Base-by-base conservation (phyloP, 192 early-diverging fungal genomes). In the Coemansia sp. region DNA sequence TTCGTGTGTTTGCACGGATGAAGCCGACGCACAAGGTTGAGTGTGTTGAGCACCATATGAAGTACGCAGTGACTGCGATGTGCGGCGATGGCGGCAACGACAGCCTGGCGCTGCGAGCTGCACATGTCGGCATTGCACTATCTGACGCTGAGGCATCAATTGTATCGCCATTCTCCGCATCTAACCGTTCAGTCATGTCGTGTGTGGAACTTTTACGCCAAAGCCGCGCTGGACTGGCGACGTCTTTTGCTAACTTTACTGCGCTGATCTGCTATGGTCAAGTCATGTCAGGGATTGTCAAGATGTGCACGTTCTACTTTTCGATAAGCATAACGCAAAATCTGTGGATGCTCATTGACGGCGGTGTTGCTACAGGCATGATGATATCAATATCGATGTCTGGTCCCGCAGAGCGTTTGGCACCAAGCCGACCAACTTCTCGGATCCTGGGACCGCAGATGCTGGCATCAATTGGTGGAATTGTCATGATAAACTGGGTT, bases 11-110 rank as follows among this genome's bases (percentile, higher is more conserved):
- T 78, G 91, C 88, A 18, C 82, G 91, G 59, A 93, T 91, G 90
- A 83, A 84, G 63, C 91, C 91, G 48, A 78, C 85, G 54, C 86
- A 88, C 60, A 93, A 93, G 70, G 86, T 92, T n/a, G 66, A 82
- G 27, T 90, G 89, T 69, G 86, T 92, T 52, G 75, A 87, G 55
- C 73, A 87, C 22, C 90, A 91, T 58, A 91, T 92, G 88, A 86
- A 86, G 61, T 82, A 80, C 27, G 85, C 81, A 14, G 86, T 92
- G 57, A 88, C 88, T 10, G 89, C 86, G 38, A 93, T 93, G 92
- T 89, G 88, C 72, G 92, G 92, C 52, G 92, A 93, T 59, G 92
- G 92, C 67, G 90, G 89, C 41, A 93, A 93, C 65, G 92, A 93
- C 68, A 88, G 88, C 60, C 89, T 89, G 24, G 90, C 92, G n/a